A percentile compares a stretch with the other conserved stretches of the same genome.
These are phyloP conservation scores for Penicillium sp. DNA, from an alignment of 2,329 filamentous ascomycete genomes.

Conservation along the genomic window DNA sequence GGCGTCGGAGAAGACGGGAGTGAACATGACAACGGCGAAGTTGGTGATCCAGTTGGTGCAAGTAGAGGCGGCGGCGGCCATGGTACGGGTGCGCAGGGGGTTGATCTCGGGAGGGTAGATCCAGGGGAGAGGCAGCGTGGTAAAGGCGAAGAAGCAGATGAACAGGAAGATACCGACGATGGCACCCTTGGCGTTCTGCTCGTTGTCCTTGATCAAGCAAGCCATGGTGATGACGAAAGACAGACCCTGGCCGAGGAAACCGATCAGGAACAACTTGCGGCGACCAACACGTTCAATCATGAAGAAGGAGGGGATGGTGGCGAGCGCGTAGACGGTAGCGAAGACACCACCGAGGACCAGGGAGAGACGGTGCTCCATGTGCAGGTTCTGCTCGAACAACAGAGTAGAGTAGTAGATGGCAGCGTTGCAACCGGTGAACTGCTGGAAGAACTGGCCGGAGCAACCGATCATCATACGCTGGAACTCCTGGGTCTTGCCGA, in stretches of 20 bases:
- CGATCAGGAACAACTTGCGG: conserved; percentile 40
- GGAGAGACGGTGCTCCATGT: conserved; percentile 24
- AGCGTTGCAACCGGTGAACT: conserved; percentile 51
- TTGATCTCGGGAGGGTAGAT: conserved; percentile 53
- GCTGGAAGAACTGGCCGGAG: conserved; percentile 44
- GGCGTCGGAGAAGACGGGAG: conserved; percentile 40
- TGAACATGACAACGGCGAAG: conserved; percentile 56
- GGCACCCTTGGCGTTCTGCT: conserved; percentile 36
- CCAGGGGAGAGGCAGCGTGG: conserved; percentile 66
- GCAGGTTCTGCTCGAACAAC: conserved; percentile 48
- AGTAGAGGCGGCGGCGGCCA: conserved; percentile 56
- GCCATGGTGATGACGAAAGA: conserved; percentile 38
- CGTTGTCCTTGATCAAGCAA: conserved; percentile 34
- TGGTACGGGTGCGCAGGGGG: conserved; percentile 57
- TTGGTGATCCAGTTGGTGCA: conserved; percentile 58
- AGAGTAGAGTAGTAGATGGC: conserved; percentile 51
- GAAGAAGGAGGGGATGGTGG: conserved; percentile 35
- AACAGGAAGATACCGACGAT: conserved; percentile 67
- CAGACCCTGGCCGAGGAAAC: conserved; percentile 39
- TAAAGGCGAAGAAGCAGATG: conserved; percentile 68
- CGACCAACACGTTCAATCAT: conserved; percentile 47
- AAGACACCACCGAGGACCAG: conserved; percentile 34
- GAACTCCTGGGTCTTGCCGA: conserved; percentile 37
- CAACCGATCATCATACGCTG: conserved; percentile 36
- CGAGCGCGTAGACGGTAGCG: conserved; percentile 32